phyloP scores from a whole-genome alignment of 805 yeast genomes.

The Jamesozyma jinghongensis region DNA sequence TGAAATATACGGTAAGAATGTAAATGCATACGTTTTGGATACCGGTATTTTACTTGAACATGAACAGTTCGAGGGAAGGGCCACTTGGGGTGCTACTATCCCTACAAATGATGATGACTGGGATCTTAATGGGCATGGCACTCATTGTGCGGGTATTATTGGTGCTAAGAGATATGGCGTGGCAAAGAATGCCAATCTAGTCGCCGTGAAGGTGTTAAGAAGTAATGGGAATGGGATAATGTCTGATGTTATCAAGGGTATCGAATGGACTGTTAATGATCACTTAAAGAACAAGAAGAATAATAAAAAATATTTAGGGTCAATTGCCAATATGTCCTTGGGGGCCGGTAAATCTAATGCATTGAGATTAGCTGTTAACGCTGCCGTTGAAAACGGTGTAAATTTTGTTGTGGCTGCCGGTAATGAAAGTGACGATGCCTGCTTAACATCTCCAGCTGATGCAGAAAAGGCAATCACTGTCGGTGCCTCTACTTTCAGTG shows the following conservation, averaged over 20 bases:
- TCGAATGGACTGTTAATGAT: constrained; percentile 69
- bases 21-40: constrained; percentile 69
- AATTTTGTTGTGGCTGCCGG: constrained; percentile 96
- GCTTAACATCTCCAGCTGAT: constrained; percentile 83
- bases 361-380: constrained; percentile 74
- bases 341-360: constrained; percentile 89
- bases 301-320: constrained; percentile 57
- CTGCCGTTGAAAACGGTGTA: constrained; percentile 77
- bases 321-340: constrained; percentile 83
- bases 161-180: constrained; percentile 72
- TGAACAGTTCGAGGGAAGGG: constrained; percentile 57
- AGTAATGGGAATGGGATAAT: constrained; percentile 73
- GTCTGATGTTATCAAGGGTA: constrained; percentile 77
- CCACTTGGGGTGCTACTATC: constrained; percentile 49
- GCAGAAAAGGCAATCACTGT: constrained; percentile 80
- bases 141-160: constrained; percentile 93
- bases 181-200: constrained; percentile 65
- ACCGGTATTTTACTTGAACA: constrained; percentile 61
- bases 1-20: constrained; percentile 60
- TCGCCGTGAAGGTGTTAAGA: constrained; percentile 74
- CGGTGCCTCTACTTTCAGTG: constrained; percentile 85
- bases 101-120: constrained; percentile 49
- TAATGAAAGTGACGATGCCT: constrained; percentile 85
- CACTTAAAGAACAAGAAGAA: constrained; percentile 46
- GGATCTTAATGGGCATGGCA: constrained; percentile 89